Percentiles rank a stretch among this genome's conserved stretches.
phyloP scores from a whole-genome alignment of 345 rosid species.

The Acer saccharum region DNA sequence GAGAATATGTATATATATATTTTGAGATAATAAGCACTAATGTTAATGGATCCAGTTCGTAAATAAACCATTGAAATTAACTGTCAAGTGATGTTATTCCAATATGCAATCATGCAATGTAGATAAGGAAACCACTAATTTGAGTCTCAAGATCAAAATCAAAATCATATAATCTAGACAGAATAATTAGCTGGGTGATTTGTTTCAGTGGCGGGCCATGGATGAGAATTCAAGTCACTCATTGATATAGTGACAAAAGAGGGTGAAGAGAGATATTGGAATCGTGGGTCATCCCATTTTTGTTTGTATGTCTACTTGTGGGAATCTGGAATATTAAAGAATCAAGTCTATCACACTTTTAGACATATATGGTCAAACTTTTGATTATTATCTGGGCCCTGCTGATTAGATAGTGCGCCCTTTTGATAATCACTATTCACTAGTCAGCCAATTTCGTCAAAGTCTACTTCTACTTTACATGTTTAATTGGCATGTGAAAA shows the following conservation, averaged over 20 bases:
- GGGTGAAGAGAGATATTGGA: neutral
- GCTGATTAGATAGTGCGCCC: neutral
- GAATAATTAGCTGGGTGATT: neutral
- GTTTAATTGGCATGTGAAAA: neutral
- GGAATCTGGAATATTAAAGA: neutral
- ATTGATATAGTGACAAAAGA: neutral
- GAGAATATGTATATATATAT: too few relatives aligned
- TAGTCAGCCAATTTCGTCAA: neutral
- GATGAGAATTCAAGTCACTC: neutral
- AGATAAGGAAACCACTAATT: neutral
- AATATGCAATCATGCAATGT: neutral
- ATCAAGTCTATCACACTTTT: neutral
- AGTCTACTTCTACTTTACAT: neutral
- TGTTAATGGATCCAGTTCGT: neutral
- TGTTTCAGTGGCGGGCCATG: slow-evolving; percentile 2
- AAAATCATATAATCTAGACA: neutral
- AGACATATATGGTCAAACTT: neutral
- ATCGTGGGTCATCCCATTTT: neutral
- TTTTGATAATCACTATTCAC: neutral
- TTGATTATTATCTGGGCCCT: neutral
- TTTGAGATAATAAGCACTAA: neutral
- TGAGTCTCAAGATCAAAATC: neutral
- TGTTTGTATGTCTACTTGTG: neutral
- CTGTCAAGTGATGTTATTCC: neutral
- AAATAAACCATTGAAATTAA: neutral